Evolutionary conservation across 2,329 filamentous ascomycete species (phyloP).

Genomic region (Colletotrichum navitas): DNA sequence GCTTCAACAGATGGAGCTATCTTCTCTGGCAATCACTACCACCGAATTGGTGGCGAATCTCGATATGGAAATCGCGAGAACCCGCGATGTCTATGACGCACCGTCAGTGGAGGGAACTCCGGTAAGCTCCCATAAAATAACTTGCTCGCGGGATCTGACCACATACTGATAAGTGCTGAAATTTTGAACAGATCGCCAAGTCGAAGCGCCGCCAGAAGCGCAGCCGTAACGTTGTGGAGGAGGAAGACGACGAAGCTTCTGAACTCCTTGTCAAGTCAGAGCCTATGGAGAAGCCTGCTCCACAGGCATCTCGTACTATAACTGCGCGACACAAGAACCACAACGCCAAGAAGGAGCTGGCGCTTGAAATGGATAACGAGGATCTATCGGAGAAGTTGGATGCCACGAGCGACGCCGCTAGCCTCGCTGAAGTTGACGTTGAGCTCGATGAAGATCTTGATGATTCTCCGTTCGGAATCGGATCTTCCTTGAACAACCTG

Average conservation of each 20-base stretch:
- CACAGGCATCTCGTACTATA: not conserved
- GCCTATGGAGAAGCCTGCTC: not conserved
- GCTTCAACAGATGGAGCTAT: slow-evolving; percentile 73
- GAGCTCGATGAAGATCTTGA: slow-evolving; percentile 15
- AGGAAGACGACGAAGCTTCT: slow-evolving; percentile 5
- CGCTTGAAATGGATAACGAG: slow-evolving; percentile 6
- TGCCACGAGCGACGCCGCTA: slow-evolving; percentile 13
- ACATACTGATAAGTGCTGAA: not conserved
- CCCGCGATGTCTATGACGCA: slow-evolving; percentile 71
- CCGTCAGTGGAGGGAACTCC: slow-evolving; percentile 65
- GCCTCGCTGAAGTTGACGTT: not conserved
- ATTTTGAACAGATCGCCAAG: slow-evolving; percentile 11
- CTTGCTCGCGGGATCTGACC: no score
- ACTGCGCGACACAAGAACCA: slow-evolving; percentile 1
- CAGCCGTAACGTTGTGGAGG: not conserved
- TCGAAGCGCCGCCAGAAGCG: slow-evolving; percentile 30
- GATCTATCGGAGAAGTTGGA: slow-evolving; percentile 21
- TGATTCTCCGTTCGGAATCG: slow-evolving; percentile 5
- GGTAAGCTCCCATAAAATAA: slow-evolving; percentile 53
- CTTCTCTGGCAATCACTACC: slow-evolving; percentile 73
- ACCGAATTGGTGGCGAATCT: slow-evolving; percentile 74
- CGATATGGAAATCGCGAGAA: slow-evolving; percentile 62
- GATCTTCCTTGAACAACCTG: slow-evolving; percentile 2
- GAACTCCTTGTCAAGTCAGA: slow-evolving; percentile 29
- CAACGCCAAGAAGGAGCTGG: not conserved